Base-by-base conservation (phyloP, 2,329 filamentous ascomycete genomes). In the Neurospora crassa region DNA sequence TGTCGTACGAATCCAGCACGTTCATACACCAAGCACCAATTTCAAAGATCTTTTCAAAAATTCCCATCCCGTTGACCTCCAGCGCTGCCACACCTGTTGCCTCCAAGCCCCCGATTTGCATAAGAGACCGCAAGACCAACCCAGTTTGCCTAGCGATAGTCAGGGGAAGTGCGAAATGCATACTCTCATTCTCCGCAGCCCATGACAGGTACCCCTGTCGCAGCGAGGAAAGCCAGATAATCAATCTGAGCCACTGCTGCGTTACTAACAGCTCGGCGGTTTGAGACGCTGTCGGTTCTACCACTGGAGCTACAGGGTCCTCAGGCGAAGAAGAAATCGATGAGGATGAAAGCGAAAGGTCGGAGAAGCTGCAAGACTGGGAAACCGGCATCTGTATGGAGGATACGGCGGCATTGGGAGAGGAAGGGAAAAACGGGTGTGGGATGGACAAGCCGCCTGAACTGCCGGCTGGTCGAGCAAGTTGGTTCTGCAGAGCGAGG, bases 191-290 rank as follows among this genome's bases (percentile, higher is more conserved):
- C 7, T 83, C 79, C 0, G 88, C 83, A 2, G 84, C 84, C 41
- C 86, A 88, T 41, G 88, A 90, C 24, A 92, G 82, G 34, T 89
- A 86, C 4, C 88, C 88, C 74, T 91, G 89, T 24, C 87, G 86
- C 75, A 91, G 90, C 3, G 89, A 89, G 1, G 90, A 85, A 75
- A 91, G 90, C 90, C 90, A 92, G n/a, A 91, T 87, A 80, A 91
- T 90, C 1, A 89, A 87, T 20, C 88, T 84, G 5, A 92, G 82
- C 90, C 90, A 92, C 76, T 91, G 89, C 77, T 92, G 90, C 2
- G 89, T 92, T 70, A 90, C 86, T 63, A 90, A 83, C 20, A 92
- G 84, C 75, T 92, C 89, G 7, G 91, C 89, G 70, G 89, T 90
- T 75, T 92, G 90, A 24, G 53, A 34, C 0, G 53, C 16, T 63